phyloP scores from a whole-genome alignment of 192 early-diverging fungal genomes.

The Backusella psychrophila region DNA sequence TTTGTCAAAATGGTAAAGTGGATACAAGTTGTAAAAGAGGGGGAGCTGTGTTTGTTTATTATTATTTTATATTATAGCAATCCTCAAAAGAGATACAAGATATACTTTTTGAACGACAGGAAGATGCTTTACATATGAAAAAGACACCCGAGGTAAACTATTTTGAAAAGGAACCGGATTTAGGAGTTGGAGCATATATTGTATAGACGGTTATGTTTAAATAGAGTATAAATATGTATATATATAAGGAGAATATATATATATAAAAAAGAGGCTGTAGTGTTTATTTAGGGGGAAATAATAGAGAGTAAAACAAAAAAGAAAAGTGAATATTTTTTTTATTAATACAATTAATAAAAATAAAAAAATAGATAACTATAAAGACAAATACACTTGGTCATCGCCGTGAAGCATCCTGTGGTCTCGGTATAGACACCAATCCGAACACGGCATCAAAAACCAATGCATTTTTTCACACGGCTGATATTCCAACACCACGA shows the following conservation, averaged over 20 bases:
- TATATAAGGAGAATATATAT: background rate
- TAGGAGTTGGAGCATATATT: slow-evolving; percentile 6
- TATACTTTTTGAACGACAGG: background rate
- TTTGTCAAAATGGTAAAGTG: background rate
- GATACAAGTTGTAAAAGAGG: background rate
- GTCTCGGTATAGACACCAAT: slow-evolving; percentile 11
- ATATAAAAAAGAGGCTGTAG: background rate
- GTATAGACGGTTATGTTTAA: background rate
- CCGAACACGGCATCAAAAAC: background rate
- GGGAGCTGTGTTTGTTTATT: background rate
- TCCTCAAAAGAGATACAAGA: slow-evolving; percentile 3
- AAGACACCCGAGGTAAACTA: background rate
- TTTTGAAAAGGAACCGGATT: slow-evolving; percentile 6
- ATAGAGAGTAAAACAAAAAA: background rate
- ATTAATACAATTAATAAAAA: background rate
- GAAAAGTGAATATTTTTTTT: background rate
- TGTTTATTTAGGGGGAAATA: background rate
- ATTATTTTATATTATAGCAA: background rate
- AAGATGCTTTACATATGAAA: background rate
- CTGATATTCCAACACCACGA: slow-evolving; percentile 16
- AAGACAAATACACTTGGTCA: background rate
- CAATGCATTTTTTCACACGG: slow-evolving; percentile 10
- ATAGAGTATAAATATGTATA: background rate
- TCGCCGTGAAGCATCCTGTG: slow-evolving; percentile 13
- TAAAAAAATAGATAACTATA: background rate